Base-by-base conservation (phyloP, 306 rosid genomes). In the Vicia sativa region DNA sequence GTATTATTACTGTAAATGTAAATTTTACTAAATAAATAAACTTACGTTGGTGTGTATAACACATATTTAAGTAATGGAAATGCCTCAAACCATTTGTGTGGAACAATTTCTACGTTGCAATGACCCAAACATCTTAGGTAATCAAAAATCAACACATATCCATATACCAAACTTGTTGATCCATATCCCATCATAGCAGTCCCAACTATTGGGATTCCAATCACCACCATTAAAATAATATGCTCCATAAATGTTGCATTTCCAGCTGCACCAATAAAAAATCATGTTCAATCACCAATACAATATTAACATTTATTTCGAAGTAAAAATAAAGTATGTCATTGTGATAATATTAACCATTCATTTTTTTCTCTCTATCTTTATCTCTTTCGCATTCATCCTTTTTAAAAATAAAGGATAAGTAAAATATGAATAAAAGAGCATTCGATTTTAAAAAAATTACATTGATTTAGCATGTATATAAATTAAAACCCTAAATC, bases 11-110 rank as follows among this genome's bases (percentile, higher is more conserved):
- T n/a, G 7, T 43, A 13, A 4, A 43, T 45, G 28, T 14, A 41
- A 62, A 41, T 4, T 49, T 12, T 28, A 34, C 38, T 34, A 34
- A 34, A 34, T 1, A 7, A 45, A 65, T 34, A 7, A 25, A 79
- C 99, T 85, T 80, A 95, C 99, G 97, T 83, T 38, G 99, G 96
- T 28, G 97, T 95, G 65, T 85, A 88, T 48, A 90, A 66, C 56
- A 95, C 44, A 69, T 88, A 90, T 82, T 78, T 84, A 50, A 88
- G 82, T 18, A 87, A 41, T 8, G 95, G 97, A 35, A 88, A 19
- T 29, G 12, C 67, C 61, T 95, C 83, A 59, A 84, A 88, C 63
- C 87, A 13, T 44, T 64, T 66, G 56, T 85, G 83, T 13, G 97
- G 85, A 12, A 95, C 41, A 48, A 90, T 39, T 78, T 95, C 99